A percentile compares a stretch with the other conserved stretches of the same genome.
Evolutionary conservation across 2,329 filamentous ascomycete species (phyloP).

Genomic region (Fusarium azukiicola): DNA sequence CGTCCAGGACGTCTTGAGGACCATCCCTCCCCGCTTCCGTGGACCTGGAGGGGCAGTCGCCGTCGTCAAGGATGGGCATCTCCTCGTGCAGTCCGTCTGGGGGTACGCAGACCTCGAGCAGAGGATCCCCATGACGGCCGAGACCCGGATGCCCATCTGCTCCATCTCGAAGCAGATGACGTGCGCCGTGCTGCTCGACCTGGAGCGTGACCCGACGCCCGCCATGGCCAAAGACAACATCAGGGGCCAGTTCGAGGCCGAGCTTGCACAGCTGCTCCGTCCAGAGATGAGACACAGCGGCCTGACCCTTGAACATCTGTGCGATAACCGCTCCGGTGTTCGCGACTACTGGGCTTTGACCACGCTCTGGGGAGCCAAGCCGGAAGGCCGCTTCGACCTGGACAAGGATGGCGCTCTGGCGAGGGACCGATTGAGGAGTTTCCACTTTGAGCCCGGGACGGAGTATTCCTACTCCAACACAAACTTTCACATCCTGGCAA

Average conservation of each 20-base stretch:
- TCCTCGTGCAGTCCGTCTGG: slow-evolving; percentile 37
- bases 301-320: slow-evolving; percentile 33
- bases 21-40: slow-evolving; percentile 38
- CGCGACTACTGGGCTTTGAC: slow-evolving; percentile 45
- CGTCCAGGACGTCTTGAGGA: slow-evolving; percentile 32
- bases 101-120: slow-evolving; percentile 44
- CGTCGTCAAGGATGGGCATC: slow-evolving; percentile 37
- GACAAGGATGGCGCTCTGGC: slow-evolving; percentile 34
- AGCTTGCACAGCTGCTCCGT: slow-evolving; percentile 30
- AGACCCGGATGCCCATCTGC: slow-evolving; percentile 42
- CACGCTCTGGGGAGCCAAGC: slow-evolving; percentile 41
- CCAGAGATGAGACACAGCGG: slow-evolving; percentile 31
- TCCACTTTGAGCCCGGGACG: slow-evolving; percentile 36
- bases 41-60: slow-evolving; percentile 44
- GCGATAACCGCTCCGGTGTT: slow-evolving; percentile 43
- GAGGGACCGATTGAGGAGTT: slow-evolving; percentile 32
- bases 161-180: slow-evolving; percentile 46
- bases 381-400: slow-evolving; percentile 39
- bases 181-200: slow-evolving; percentile 39
- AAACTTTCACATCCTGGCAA: slow-evolving; percentile 42
- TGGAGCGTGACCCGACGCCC: slow-evolving; percentile 36
- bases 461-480: slow-evolving; percentile 46
- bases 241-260: slow-evolving; percentile 33
- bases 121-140: slow-evolving; percentile 40
- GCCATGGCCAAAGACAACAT: slow-evolving; percentile 34